Evolutionary conservation across 225 moss, liverwort and hornwort species (phyloP).

Genomic region (Neckera pumila): DNA sequence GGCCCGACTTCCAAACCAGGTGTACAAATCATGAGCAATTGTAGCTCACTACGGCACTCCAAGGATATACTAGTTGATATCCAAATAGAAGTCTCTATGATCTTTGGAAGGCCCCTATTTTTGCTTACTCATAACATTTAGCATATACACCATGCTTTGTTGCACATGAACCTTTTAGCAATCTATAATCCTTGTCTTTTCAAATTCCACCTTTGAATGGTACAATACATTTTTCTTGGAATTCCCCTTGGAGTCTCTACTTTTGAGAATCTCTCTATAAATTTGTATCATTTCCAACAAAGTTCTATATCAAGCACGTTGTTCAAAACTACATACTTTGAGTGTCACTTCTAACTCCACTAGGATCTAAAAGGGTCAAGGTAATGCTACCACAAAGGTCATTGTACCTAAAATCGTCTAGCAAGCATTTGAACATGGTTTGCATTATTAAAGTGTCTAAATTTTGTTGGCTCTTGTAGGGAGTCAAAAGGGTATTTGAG

Average conservation of each 20-base stretch:
- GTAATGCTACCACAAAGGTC: not conserved
- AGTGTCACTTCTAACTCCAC: rapidly evolving
- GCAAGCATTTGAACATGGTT: not conserved
- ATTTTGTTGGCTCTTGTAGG: too few species aligned
- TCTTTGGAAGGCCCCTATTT: not conserved
- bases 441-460: not conserved
- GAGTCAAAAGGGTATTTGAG: not conserved
- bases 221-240: not conserved
- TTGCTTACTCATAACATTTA: not conserved
- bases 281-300: not conserved
- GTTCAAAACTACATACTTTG: not conserved
- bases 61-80: rapidly evolving
- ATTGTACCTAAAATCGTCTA: not conserved
- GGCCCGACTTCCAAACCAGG: rapidly evolving
- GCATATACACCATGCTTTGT: not conserved
- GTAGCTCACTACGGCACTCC: rapidly evolving
- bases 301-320: not conserved
- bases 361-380: not conserved
- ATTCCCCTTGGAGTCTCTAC: not conserved
- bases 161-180: not conserved
- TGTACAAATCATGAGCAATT: not conserved
- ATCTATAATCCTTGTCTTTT: not conserved
- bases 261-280: not conserved
- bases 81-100: rapidly evolving
- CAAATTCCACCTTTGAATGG: not conserved